These are phyloP conservation scores for Suillus weaverae DNA, from an alignment of 768 basidiomycete genomes.

Conservation along the genomic window DNA sequence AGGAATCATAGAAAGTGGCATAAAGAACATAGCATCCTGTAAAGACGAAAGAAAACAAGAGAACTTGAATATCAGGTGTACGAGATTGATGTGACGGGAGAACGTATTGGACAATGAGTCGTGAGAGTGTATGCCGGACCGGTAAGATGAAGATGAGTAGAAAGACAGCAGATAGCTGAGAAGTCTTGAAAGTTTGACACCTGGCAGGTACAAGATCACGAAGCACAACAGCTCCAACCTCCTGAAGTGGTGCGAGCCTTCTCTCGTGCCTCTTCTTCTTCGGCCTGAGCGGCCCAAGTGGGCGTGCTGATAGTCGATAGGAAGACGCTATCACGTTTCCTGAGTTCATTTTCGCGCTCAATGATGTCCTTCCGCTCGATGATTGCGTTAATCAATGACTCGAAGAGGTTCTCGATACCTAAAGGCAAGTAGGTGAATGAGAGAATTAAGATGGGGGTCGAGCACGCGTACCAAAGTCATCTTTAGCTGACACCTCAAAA, in stretches of 20 bases:
- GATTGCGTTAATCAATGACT: constrained; percentile 76
- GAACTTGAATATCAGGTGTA: constrained; percentile 5
- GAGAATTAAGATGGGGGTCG: neutral
- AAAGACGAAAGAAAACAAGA: constrained; percentile 15
- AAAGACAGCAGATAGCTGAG: constrained; percentile 13
- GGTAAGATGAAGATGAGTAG: constrained; percentile 19
- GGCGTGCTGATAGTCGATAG: constrained; percentile 63
- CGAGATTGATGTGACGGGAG: constrained; percentile 4
- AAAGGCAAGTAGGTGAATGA: constrained; percentile 15
- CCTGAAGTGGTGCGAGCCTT: constrained; percentile 47
- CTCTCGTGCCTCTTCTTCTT: constrained; percentile 72
- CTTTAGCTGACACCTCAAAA: constrained; percentile 91
- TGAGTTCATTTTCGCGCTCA: constrained; percentile 76
- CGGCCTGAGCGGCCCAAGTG: constrained; percentile 77
- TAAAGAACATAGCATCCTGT: constrained; percentile 29
- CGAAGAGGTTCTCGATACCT: constrained; percentile 84
- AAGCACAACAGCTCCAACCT: constrained; percentile 70
- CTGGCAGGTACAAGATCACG: constrained; percentile 24
- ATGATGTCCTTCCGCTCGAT: constrained; percentile 77
- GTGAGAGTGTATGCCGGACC: constrained; percentile 12
- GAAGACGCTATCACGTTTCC: constrained; percentile 83
- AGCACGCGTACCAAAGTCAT: constrained; percentile 65
- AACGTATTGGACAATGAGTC: constrained; percentile 17
- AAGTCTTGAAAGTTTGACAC: constrained; percentile 3
- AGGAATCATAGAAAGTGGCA: constrained; percentile 25